Conservation (phyloP, 192 early-diverging fungal genomes). For the Endogone sp. region DNA sequence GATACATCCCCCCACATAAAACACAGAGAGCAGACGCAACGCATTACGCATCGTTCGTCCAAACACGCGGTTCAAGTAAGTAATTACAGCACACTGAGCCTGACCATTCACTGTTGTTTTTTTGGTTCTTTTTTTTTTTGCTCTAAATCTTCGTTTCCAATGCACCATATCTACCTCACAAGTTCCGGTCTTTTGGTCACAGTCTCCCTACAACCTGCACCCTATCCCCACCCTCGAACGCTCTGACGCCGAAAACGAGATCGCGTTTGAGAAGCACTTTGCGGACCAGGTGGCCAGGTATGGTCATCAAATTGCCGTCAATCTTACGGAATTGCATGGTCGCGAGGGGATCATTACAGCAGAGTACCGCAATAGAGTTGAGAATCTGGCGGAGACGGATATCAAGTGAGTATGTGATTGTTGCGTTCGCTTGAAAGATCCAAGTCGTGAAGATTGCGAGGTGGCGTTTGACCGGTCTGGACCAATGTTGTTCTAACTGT, state of each 20-base stretch:
- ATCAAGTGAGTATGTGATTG: constrained; percentile 39
- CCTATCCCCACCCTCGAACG: constrained; percentile 59
- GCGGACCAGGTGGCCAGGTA: constrained; percentile 41
- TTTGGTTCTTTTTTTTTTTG: too few relatives aligned
- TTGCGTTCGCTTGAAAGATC: too few relatives aligned
- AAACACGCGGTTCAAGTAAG: constrained; percentile 84
- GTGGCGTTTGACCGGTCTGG: background rate
- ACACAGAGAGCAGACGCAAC: constrained; percentile 33
- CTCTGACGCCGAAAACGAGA: constrained; percentile 44
- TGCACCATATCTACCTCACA: background rate
- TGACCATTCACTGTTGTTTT: background rate
- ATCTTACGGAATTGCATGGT: constrained; percentile 62
- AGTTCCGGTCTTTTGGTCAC: constrained; percentile 72
- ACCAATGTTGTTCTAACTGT: background rate
- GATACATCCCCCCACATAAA: background rate
- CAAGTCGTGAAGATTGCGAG: background rate
- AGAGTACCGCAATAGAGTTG: constrained; percentile 55
- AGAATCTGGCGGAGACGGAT: constrained; percentile 37
- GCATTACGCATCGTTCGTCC: constrained; percentile 75
- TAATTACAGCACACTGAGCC: background rate
- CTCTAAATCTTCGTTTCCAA: background rate
- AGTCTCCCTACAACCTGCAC: constrained; percentile 65
- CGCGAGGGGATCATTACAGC: constrained; percentile 61
- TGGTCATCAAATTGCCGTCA: constrained; percentile 59
- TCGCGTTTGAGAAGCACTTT: constrained; percentile 54